Percentiles rank a stretch among this genome's conserved stretches.
These are phyloP conservation scores for Trifolium repens DNA, from an alignment of 306 rosid species.

Conservation along the genomic window DNA sequence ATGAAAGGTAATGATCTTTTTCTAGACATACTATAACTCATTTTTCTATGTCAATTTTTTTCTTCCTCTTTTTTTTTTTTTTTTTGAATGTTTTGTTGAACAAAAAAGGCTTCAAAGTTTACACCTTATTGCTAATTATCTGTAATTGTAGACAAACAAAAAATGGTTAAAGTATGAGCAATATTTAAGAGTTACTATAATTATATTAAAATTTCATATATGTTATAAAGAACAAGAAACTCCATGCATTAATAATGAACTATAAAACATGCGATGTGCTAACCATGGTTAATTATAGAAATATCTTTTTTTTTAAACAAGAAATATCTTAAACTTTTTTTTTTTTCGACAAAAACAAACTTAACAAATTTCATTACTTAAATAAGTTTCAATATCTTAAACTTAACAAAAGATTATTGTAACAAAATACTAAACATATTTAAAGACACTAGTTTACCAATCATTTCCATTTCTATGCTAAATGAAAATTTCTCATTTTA, in stretches of 20 bases:
- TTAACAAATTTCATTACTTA: too few species aligned
- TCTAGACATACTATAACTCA: constrained; percentile 33
- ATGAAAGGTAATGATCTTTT: constrained; percentile 38
- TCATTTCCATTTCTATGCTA: background rate
- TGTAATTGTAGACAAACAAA: background rate
- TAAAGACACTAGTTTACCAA: constrained; percentile 3
- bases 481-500: too few species aligned
- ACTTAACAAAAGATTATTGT: constrained; percentile 13
- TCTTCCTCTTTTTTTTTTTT: constrained; percentile 30
- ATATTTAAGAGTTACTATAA: background rate
- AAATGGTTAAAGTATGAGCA: too few species aligned
- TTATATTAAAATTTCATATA: background rate
- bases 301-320: too few species aligned
- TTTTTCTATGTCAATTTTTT: constrained; percentile 7
- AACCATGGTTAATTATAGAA: too few species aligned
- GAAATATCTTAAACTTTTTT: background rate
- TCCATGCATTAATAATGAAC: background rate
- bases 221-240: background rate
- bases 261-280: too few species aligned
- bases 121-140: constrained; percentile 24
- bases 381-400: background rate
- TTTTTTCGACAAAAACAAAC: too few species aligned
- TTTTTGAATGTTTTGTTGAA: constrained; percentile 24
- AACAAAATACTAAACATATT: background rate
- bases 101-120: constrained; percentile 13